Evolutionary conservation across 768 basidiomycete genomes (phyloP), one percentile per base, ranked within the genome.

Genomic region (Mycena olivaceomarginata): DNA sequence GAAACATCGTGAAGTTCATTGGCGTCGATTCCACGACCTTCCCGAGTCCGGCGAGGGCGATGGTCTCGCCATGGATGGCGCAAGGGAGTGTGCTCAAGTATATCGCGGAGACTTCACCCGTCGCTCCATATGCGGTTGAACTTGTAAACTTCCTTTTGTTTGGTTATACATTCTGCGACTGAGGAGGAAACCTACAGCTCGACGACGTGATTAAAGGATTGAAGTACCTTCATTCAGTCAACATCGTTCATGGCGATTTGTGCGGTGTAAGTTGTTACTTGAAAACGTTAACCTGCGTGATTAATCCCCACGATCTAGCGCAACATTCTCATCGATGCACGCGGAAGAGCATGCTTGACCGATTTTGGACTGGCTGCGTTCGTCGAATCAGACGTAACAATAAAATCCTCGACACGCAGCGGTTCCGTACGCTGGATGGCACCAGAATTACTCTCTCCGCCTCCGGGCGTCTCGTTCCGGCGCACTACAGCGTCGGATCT

Each of bases 21-120:
- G 56, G 56, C 5, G 56, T 57, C n/a, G 56, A 57, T 57, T 57
- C 56, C 5, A 57, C 56, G 56, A 57, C 56, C 9, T 57, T 57
- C 12, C 56, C 56, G 56, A 57, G 56, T 31, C 56, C 56, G 5
- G 10, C 56, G 56, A 22, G 22, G 56, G 56, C 56, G 22, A 57
- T 57, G 56, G 56, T 57, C 10, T 57, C 56, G 13, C 25, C 56
- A 5, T 57, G 56, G 56, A 57, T 57, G 56, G 4, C 22, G 56
- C 56, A 25, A 25, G 56, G 56, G 12, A 57, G 56, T 25, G n/a
- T 15, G 11, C 56, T 57, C 56, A 57, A 57, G 12, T 57, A 57
- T 31, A 57, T 57, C 2, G n/a, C 22, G 10, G 56, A 22, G 11
- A 25, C 25, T 57, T 57, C 56, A 11, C 56, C 56, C 8, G n/a